Conservation (phyloP, 345 rosid species). For the Kandelia obovata region DNA sequence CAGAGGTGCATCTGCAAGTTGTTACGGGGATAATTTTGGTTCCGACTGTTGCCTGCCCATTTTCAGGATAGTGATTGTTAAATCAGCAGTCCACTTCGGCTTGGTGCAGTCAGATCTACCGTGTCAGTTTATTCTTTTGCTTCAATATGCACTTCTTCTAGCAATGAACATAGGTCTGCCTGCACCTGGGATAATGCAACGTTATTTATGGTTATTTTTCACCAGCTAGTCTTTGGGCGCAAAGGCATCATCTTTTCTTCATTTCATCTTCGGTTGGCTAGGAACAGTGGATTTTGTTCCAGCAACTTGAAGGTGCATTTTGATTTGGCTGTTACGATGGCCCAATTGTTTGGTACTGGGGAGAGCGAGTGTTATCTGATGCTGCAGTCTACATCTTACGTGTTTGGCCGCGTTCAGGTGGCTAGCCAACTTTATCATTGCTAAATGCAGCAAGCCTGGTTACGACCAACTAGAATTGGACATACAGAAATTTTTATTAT, state of each 20-base stretch:
- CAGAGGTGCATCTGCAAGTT: conserved; percentile 18
- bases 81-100: conserved; percentile 31
- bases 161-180: conserved; percentile 46
- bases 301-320: neutral
- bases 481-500: too few species aligned
- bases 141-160: conserved; percentile 53
- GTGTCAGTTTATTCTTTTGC: conserved; percentile 49
- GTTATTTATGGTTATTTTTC: neutral
- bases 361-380: conserved; percentile 44
- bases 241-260: too few species aligned
- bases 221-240: too few species aligned
- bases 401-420: conserved; percentile 39
- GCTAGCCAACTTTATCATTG: neutral
- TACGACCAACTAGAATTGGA: too few species aligned
- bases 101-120: conserved; percentile 34
- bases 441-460: too few species aligned
- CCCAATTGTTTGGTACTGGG: conserved; percentile 37
- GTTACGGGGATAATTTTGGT: conserved; percentile 36
- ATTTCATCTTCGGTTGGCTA: neutral
- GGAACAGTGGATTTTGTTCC: neutral
- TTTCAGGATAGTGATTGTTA: conserved; percentile 32
- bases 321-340: conserved; percentile 35
- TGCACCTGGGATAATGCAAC: neutral
- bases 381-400: conserved; percentile 34
- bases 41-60: conserved; percentile 36